Evolutionary conservation across 2,329 filamentous ascomycete genomes (phyloP).

Genomic region (Sclerotinia borealis): DNA sequence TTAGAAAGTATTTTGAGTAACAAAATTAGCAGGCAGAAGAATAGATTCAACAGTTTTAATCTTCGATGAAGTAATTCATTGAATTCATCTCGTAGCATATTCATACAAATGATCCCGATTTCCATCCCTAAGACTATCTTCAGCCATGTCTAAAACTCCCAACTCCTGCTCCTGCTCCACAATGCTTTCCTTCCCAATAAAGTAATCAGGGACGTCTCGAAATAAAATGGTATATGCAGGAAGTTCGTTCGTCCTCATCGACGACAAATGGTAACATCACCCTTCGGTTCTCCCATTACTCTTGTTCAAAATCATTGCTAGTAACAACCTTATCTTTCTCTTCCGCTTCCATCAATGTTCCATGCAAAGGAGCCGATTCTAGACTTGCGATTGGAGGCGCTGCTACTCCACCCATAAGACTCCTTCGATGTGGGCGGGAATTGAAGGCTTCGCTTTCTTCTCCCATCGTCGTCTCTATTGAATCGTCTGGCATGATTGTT

Average conservation of each 20-base stretch:
- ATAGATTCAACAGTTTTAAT: background rate
- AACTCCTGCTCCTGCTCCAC: background rate
- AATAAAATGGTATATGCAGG: conserved; percentile 13
- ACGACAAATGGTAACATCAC: background rate
- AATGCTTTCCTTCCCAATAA: background rate
- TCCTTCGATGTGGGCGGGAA: conserved; percentile 45
- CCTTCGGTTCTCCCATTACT: background rate
- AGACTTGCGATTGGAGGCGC: conserved; percentile 34
- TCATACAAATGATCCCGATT: background rate
- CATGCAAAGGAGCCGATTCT: conserved; percentile 44
- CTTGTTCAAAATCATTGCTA: conserved; percentile 6
- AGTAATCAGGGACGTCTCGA: background rate
- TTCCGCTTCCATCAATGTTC: conserved; percentile 11
- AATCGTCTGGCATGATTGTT: conserved; percentile 10
- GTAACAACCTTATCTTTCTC: background rate
- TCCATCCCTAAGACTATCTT: background rate
- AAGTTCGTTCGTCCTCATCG: background rate
- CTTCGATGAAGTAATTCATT: background rate
- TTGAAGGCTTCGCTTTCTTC: conserved; percentile 51
- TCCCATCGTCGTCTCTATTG: conserved; percentile 12
- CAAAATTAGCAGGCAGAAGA: no score
- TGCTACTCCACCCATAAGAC: conserved; percentile 42
- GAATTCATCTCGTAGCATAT: background rate
- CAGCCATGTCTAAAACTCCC: conserved; percentile 1
- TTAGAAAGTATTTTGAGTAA: no score